Evolutionary conservation across 2,329 filamentous ascomycete genomes (phyloP).

Genomic region (Pseudocercospora eumusae): DNA sequence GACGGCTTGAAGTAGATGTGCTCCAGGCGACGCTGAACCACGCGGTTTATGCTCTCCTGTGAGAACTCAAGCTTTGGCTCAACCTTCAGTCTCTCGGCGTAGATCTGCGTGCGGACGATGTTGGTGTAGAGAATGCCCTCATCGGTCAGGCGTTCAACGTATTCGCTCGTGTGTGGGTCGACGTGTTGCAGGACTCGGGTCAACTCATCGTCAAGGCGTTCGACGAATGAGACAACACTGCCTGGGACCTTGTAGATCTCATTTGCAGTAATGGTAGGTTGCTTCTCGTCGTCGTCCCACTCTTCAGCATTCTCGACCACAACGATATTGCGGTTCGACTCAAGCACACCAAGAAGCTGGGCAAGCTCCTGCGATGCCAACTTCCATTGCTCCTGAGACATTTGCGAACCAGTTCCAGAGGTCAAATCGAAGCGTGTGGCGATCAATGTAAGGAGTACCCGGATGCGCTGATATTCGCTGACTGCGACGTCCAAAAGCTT

Average conservation of each 20-base stretch:
- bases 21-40: constrained; percentile 90
- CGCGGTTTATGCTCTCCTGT: constrained; percentile 87
- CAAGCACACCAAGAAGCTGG: constrained; percentile 74
- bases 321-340: constrained; percentile 75
- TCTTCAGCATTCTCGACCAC: constrained; percentile 92
- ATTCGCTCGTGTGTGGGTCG: constrained; percentile 97
- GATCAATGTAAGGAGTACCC: constrained; percentile 86
- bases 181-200: constrained; percentile 96
- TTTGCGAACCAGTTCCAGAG: constrained; percentile 74
- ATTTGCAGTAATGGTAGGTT: constrained; percentile 69
- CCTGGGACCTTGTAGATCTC: constrained; percentile 90
- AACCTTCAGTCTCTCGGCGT: constrained; percentile 79
- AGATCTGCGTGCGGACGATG: constrained; percentile 83
- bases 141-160: constrained; percentile 91
- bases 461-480: constrained; percentile 90
- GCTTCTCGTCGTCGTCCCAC: constrained; percentile 98
- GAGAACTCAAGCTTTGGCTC: constrained; percentile 69
- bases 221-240: constrained; percentile 89
- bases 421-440: constrained; percentile 94
- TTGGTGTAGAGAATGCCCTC: constrained; percentile 89
- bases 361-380: constrained; percentile 83
- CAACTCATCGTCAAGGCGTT: constrained; percentile 95
- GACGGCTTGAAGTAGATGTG: constrained; percentile 99
- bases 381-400: constrained; percentile 98
- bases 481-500: constrained; percentile 85